A percentile compares a stretch with the other conserved stretches of the same genome.
phyloP scores from a whole-genome alignment of 164 flowering plant genomes.

The Chloranthus sessilifolius region DNA sequence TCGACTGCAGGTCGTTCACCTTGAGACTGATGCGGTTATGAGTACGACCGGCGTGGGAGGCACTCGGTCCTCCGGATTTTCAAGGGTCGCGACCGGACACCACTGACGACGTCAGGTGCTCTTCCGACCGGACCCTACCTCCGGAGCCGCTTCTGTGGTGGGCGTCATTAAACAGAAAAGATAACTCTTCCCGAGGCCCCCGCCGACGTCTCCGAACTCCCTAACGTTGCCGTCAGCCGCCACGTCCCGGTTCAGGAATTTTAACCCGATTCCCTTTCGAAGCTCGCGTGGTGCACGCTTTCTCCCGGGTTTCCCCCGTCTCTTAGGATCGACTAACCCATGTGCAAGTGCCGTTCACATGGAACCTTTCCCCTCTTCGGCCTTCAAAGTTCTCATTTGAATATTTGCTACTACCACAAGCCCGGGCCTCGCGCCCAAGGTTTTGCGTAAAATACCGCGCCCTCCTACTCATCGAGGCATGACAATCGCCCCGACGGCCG shows the following conservation, averaged over 20 bases:
- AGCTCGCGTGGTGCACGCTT: too few species aligned
- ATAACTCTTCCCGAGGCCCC: too few species aligned
- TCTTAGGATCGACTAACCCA: too few species aligned
- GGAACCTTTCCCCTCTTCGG: constrained; percentile 7
- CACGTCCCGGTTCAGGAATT: too few species aligned
- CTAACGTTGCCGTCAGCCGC: too few species aligned
- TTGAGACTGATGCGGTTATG: constrained; percentile 10
- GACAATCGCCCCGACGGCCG: constrained; percentile 7
- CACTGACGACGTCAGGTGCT: neutral
- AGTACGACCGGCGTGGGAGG: constrained; percentile 1
- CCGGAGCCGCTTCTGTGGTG: too few species aligned
- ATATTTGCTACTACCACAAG: constrained; percentile 12
- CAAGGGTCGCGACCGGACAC: neutral
- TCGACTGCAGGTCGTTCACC: constrained; percentile 6
- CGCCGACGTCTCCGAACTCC: too few species aligned
- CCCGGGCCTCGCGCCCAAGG: constrained; percentile 3
- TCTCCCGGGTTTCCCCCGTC: too few species aligned
- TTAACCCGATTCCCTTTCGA: too few species aligned
- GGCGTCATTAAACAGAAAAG: too few species aligned
- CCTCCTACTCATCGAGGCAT: constrained; percentile 7
- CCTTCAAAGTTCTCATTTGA: constrained; percentile 10
- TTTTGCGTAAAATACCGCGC: constrained; percentile 2
- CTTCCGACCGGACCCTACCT: constrained; percentile 7
- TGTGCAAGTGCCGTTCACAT: constrained; percentile 11
- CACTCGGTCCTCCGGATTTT: too few species aligned